These are phyloP conservation scores for Suillus weaverae DNA, from an alignment of 768 basidiomycete genomes.

Conservation along the genomic window DNA sequence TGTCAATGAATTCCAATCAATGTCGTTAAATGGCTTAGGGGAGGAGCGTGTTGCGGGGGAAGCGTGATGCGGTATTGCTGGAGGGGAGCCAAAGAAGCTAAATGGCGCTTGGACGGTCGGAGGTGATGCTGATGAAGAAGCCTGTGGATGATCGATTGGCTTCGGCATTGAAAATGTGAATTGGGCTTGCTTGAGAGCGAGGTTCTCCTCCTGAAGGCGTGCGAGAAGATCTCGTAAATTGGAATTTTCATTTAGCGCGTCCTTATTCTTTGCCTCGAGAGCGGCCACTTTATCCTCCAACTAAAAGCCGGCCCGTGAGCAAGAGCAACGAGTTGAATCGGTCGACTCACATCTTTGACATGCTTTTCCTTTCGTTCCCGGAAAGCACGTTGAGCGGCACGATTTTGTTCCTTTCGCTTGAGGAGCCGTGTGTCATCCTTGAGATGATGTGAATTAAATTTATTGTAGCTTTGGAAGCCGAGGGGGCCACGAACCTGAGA, in stretches of 20 bases:
- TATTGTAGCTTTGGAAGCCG: not conserved
- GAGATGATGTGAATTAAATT: conserved; percentile 8
- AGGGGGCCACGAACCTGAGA: conserved; percentile 31
- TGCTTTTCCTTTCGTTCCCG: conserved; percentile 96
- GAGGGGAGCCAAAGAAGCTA: conserved; percentile 26
- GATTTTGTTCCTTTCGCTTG: conserved; percentile 96
- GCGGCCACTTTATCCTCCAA: conserved; percentile 89
- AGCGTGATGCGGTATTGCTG: conserved; percentile 23
- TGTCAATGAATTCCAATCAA: conserved; percentile 67
- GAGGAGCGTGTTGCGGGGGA: conserved; percentile 35
- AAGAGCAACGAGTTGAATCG: conserved; percentile 4
- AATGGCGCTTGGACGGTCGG: conserved; percentile 25
- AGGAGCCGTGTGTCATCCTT: conserved; percentile 74
- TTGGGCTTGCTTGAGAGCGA: conserved; percentile 72
- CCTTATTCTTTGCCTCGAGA: conserved; percentile 80
- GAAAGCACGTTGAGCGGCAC: conserved; percentile 96
- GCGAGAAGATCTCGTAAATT: conserved; percentile 84
- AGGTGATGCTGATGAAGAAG: conserved; percentile 23
- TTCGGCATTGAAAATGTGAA: conserved; percentile 85
- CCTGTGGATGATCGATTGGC: conserved; percentile 13
- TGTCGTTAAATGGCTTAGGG: conserved; percentile 26
- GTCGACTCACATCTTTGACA: conserved; percentile 82
- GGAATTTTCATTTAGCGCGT: conserved; percentile 75
- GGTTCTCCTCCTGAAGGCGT: conserved; percentile 85
- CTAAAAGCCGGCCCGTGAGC: conserved; percentile 36